Evolutionary conservation across 805 yeast species (phyloP).

Genomic region (Wickerhamiella dianesei): DNA sequence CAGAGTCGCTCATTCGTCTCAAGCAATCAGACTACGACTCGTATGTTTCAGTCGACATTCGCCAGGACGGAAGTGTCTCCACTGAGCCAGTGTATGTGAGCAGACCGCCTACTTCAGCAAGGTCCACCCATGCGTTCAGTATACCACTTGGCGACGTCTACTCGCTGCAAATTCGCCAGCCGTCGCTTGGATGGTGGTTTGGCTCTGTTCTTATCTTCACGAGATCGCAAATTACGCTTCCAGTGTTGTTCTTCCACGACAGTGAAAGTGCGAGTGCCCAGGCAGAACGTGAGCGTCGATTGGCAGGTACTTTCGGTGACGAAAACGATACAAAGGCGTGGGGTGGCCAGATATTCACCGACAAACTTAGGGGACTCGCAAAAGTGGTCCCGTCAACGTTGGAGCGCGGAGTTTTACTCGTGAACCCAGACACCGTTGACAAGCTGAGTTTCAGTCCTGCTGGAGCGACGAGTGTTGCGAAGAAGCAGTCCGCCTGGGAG

Average conservation of each 20-base stretch:
- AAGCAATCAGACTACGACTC: conserved; percentile 33
- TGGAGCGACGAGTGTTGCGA: conserved; percentile 14
- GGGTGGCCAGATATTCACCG: conserved; percentile 80
- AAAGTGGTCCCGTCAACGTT: conserved; percentile 54
- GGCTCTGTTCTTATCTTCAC: conserved; percentile 75
- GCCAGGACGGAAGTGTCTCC: conserved; percentile 18
- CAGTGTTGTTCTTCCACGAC: conserved; percentile 87
- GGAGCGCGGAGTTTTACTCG: conserved; percentile 58
- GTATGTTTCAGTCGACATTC: conserved; percentile 41
- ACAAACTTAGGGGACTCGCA: conserved; percentile 39
- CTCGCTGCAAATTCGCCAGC: conserved; percentile 72
- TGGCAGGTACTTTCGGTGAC: conserved; percentile 24
- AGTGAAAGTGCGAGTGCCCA: conserved; percentile 67
- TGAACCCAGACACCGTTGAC: conserved; percentile 66
- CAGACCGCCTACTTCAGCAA: conserved; percentile 39
- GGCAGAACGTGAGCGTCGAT: conserved; percentile 43
- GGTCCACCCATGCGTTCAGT: conserved; percentile 57
- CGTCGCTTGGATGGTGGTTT: conserved; percentile 80
- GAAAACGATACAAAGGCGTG: conserved; percentile 32
- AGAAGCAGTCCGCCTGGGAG: conserved; percentile 29
- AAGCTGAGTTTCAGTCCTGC: conserved; percentile 43
- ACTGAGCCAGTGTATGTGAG: conserved; percentile 28
- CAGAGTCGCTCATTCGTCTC: conserved; percentile 30
- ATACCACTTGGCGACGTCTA: conserved; percentile 46
- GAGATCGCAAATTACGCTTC: conserved; percentile 46